These are phyloP conservation scores for Symmetrospora coprosmae DNA, from an alignment of 768 basidiomycete species.

Conservation along the genomic window DNA sequence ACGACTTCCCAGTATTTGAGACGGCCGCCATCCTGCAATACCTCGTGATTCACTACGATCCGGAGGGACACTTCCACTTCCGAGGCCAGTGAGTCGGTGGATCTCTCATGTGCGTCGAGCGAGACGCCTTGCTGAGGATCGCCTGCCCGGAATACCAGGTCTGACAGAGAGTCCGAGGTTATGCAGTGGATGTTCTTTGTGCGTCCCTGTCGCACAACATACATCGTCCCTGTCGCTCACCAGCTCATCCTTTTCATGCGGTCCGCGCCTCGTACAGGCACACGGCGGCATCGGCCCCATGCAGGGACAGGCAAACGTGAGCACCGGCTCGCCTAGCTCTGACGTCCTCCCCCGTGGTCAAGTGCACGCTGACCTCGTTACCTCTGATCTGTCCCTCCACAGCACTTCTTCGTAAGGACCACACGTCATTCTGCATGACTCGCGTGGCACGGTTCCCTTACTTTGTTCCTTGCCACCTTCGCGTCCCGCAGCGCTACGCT, in stretches of 20 bases:
- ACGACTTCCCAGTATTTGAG: conserved; percentile 28
- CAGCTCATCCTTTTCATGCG: background rate
- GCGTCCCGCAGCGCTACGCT: conserved; percentile 29
- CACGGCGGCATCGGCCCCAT: conserved; percentile 27
- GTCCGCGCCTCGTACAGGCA: background rate
- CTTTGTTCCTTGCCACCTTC: no score
- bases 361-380: no score
- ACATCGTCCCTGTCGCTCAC: no score
- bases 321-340: background rate
- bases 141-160: conserved; percentile 9
- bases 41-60: conserved; percentile 25
- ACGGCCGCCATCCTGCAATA: conserved; percentile 23
- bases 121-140: conserved; percentile 21
- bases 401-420: no score
- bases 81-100: conserved; percentile 15
- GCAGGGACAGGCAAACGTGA: conserved; percentile 1
- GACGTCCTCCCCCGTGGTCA: background rate
- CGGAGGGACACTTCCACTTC: conserved; percentile 24
- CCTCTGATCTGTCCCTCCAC: no score
- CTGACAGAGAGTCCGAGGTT: conserved; percentile 9
- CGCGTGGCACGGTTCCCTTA: no score
- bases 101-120: no score
- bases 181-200: conserved; percentile 21
- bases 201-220: no score
- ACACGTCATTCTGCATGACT: no score